These are phyloP conservation scores for Pythium biforme DNA, from an alignment of 352 stramenopile species.

Conservation along the genomic window DNA sequence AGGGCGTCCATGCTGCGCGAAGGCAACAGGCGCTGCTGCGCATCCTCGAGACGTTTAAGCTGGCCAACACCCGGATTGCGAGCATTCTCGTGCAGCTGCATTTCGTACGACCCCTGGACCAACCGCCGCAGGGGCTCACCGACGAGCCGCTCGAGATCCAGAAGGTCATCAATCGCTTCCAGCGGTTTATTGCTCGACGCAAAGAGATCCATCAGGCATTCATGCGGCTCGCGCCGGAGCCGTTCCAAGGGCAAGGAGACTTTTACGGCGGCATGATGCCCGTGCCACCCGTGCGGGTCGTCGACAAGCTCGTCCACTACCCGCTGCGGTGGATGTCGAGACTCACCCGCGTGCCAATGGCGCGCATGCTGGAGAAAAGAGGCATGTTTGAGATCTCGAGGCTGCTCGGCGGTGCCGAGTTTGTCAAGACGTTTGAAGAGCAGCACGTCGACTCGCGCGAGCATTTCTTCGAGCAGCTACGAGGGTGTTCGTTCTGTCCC, in stretches of 20 bases:
- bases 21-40: conserved; percentile 54
- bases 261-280: conserved; percentile 45
- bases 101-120: conserved; percentile 52
- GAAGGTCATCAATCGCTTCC: conserved; percentile 52
- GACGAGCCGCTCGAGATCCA: conserved; percentile 66
- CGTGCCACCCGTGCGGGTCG: conserved; percentile 48
- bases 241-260: conserved; percentile 42
- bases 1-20: conserved; percentile 63
- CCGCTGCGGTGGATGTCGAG: conserved; percentile 55
- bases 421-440: conserved; percentile 72
- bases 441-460: conserved; percentile 47
- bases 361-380: conserved; percentile 48
- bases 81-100: conserved; percentile 71
- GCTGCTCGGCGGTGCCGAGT: conserved; percentile 65
- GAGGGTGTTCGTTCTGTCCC: conserved; percentile 50
- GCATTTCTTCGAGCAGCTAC: conserved; percentile 59
- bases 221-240: conserved; percentile 42
- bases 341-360: conserved; percentile 49
- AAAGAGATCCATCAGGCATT: conserved; percentile 56
- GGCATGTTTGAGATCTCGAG: conserved; percentile 46
- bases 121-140: conserved; percentile 40
- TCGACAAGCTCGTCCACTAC: conserved; percentile 68
- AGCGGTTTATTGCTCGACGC: conserved; percentile 45
- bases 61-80: conserved; percentile 66
- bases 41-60: conserved; percentile 48